Conservation (phyloP, 768 basidiomycete species). For the Podaxis sp. region DNA sequence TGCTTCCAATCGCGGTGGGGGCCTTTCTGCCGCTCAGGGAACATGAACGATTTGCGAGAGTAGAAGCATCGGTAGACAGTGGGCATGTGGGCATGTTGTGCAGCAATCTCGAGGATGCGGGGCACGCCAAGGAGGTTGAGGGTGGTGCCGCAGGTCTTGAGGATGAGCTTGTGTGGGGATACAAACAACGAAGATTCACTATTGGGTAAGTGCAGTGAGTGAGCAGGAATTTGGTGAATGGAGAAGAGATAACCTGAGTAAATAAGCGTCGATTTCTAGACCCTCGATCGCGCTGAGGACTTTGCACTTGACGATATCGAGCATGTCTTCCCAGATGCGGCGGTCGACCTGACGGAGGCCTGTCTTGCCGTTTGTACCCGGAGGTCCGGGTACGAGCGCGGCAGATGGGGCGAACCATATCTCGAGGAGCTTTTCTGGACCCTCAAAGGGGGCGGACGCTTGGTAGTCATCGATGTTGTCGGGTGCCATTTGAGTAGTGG, state of each 20-base stretch:
- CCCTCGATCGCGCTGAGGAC: conserved; percentile 90
- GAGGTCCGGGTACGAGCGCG: conserved; percentile 51
- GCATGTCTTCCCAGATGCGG: conserved; percentile 93
- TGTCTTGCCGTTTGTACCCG: conserved; percentile 40
- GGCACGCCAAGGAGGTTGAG: conserved; percentile 95
- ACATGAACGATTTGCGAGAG: conserved; percentile 99
- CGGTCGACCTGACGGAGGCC: conserved; percentile 80
- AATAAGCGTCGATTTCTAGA: conserved; percentile 90
- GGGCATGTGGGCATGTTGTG: conserved; percentile 59
- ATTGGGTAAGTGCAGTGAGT: conserved; percentile 18
- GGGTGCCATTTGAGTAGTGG: conserved; percentile 36
- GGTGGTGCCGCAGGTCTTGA: conserved; percentile 99
- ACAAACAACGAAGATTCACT: conserved; percentile 98
- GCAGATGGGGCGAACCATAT: conserved; percentile 93
- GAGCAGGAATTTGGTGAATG: conserved; percentile 16
- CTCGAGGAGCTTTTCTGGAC: conserved; percentile 94
- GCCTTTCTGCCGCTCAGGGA: conserved; percentile 91
- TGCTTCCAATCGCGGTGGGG: conserved; percentile 93
- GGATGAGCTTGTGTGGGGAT: conserved; percentile 90
- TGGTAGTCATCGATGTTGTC: conserved; percentile 33
- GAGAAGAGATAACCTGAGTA: conserved; percentile 72
- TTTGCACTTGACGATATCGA: conserved; percentile 95
- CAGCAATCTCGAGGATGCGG: conserved; percentile 92
- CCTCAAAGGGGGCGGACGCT: conserved; percentile 72
- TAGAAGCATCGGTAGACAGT: conserved; percentile 93